Base-by-base conservation (phyloP, 805 yeast genomes). In the Kodamaea sagamina region DNA sequence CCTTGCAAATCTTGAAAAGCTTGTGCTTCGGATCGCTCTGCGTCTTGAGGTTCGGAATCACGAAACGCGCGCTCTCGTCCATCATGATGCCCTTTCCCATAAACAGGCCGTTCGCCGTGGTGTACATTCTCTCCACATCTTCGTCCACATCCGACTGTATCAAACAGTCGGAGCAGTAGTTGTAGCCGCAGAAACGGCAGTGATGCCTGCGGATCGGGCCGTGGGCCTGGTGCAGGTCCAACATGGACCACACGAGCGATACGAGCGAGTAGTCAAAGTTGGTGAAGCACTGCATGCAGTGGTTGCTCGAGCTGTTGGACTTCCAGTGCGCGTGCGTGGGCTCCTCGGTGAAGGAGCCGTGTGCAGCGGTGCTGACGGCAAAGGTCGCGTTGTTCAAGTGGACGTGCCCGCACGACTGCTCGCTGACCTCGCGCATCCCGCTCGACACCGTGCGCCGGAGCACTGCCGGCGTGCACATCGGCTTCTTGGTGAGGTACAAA, bases 291-390 rank as follows among this genome's bases (percentile, higher is more conserved):
- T 61, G 62, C 67, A 65, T 59, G 57, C 83, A 78, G 39, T 61
- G 61, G 41, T 55, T 49, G n/a, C 72, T 56, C 41, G 55, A 58
- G 35, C 51, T 53, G 55, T 78, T 72, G 15, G 77, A 73, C 47
- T 70, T 70, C 83, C 83, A 78, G 55, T 77, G 81, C 10, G 58
- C 55, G 41, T 71, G 79, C 7, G 77, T 72, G 11, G 82, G 81
- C 49, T 75, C 81, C 26, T 21, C 47, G 18, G 21, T 32, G 34
- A 44, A 43, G 16, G 10, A 19, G 17, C 26, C 12, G 31, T 25
- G 28, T 4, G 25, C 32, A 6, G 13, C 28, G 16, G 32, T n/a
- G 11, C 27, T 34, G 13, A 36, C 22, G 18, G 37, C 22, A 27
- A 18, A 40, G 15, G 32, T 16, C 8, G 43, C 15, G 19, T 32